phyloP scores from a whole-genome alignment of 176 grass and related monocot genomes.

The Pontederia crassipes region DNA sequence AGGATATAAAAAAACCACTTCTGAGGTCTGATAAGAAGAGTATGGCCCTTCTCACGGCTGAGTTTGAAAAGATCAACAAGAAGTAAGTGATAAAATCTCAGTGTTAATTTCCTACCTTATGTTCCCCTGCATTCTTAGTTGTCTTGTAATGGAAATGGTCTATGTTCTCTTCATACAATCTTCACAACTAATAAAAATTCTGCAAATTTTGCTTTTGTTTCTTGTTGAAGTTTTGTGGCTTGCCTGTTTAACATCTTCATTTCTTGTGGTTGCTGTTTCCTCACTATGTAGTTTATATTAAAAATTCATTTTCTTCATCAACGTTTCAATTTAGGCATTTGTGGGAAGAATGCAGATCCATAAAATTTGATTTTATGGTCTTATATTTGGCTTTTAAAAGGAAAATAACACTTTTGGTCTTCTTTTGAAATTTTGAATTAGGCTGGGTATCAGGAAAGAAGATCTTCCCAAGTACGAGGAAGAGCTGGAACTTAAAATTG shows the following conservation, averaged over 20 bases:
- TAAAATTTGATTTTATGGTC: too few relatives aligned
- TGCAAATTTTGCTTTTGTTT: too few relatives aligned
- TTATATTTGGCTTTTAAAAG: too few relatives aligned
- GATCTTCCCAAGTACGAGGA: constrained; percentile 83
- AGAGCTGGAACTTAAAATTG: constrained; percentile 66
- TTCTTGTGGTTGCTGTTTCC: too few relatives aligned
- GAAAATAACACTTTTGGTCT: not conserved
- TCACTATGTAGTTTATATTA: too few relatives aligned
- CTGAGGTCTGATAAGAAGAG: constrained; percentile 89
- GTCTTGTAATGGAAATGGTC: not conserved
- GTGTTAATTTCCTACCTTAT: constrained; percentile 1
- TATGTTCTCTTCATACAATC: too few relatives aligned
- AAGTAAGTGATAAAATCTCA: constrained; percentile 43
- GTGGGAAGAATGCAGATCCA: too few relatives aligned
- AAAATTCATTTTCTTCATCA: too few relatives aligned
- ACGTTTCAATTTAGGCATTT: too few relatives aligned
- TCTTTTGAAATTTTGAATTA: constrained; percentile 29
- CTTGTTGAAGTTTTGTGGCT: too few relatives aligned
- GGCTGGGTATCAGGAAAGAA: constrained; percentile 69
- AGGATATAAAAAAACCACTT: constrained; percentile 92
- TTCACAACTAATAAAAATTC: too few relatives aligned
- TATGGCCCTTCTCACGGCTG: constrained; percentile 56
- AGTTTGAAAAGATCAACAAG: constrained; percentile 89
- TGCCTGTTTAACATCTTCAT: too few relatives aligned
- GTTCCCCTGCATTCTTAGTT: not conserved